Percentiles rank a stretch among this genome's conserved stretches.
Evolutionary conservation across 2,329 filamentous ascomycete species (phyloP).

Genomic region (Diaporthe citriasiana): DNA sequence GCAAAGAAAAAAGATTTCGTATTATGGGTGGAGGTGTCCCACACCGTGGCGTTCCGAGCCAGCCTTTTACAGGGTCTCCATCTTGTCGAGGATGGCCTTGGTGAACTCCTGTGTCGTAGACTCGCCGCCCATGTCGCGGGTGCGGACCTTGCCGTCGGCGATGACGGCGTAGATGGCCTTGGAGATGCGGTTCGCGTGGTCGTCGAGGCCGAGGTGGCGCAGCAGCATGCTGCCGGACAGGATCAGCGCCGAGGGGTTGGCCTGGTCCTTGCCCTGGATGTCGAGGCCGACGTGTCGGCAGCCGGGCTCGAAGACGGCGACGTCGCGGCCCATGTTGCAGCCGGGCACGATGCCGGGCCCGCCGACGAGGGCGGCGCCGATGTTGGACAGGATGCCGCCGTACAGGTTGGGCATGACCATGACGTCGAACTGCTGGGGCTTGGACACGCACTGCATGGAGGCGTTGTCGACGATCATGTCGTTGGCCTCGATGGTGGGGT

Average conservation of each 20-base stretch:
- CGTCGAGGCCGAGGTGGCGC: constrained; percentile 95
- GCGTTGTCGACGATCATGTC: constrained; percentile 99
- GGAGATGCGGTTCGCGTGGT: constrained; percentile 98
- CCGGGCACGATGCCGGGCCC: constrained; percentile 97
- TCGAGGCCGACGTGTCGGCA: constrained; percentile 99
- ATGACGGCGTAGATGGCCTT: constrained; percentile 85
- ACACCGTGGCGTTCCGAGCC: neutral
- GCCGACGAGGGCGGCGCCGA: constrained; percentile 95
- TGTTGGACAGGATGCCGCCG: constrained; percentile 98
- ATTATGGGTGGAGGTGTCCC: neutral
- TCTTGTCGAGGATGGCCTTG: constrained; percentile 91
- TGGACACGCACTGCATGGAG: constrained; percentile 98
- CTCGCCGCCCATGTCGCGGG: constrained; percentile 94
- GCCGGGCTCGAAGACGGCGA: constrained; percentile 98
- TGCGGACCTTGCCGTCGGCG: constrained; percentile 88
- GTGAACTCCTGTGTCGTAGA: constrained; percentile 96
- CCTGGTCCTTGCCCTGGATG: constrained; percentile 99
- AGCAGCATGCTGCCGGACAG: constrained; percentile 97
- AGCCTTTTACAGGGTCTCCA: constrained; percentile 79
- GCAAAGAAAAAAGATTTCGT: neutral
- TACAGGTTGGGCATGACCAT: constrained; percentile 99
- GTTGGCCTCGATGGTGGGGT: constrained; percentile 94
- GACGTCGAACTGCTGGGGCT: constrained; percentile 98
- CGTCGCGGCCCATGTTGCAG: constrained; percentile 99
- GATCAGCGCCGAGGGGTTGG: constrained; percentile 96